Percentiles rank a stretch among this genome's conserved stretches.
These are phyloP conservation scores for Centella asiatica DNA, from an alignment of 129 eudicot genomes.

Conservation along the genomic window DNA sequence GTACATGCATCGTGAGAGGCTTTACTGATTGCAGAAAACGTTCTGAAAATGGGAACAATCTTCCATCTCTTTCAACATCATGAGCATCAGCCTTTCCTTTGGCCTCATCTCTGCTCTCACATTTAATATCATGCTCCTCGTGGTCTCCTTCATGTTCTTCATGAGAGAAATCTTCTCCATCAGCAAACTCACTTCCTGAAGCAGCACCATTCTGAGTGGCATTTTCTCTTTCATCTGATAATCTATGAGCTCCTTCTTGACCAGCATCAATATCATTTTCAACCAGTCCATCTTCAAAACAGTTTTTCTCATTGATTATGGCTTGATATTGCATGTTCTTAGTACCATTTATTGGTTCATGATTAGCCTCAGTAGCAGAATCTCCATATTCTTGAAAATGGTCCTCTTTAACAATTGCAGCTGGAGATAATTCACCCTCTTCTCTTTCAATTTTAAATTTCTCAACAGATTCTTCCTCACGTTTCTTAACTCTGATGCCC, in stretches of 20 bases:
- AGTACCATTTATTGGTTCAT: conserved; percentile 21
- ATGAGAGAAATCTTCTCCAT: conserved; percentile 47
- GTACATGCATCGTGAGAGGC: conserved; percentile 48
- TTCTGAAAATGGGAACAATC: conserved; percentile 33
- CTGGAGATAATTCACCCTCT: conserved; percentile 83
- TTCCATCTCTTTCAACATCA: conserved; percentile 40
- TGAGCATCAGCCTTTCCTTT: conserved; percentile 38
- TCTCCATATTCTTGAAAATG: conserved; percentile 35
- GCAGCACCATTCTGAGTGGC: conserved; percentile 47
- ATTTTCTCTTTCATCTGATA: conserved; percentile 54
- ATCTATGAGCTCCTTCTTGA: conserved; percentile 53
- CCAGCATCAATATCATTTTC: conserved; percentile 37
- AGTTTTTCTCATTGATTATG: conserved; percentile 9
- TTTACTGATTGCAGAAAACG: conserved; percentile 44
- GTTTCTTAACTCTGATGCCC: conserved; percentile 21
- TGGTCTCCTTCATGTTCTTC: conserved; percentile 49
- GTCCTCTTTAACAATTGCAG: conserved; percentile 42
- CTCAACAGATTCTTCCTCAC: conserved; percentile 29
- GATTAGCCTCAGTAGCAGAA: conserved; percentile 15
- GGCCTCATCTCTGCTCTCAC: conserved; percentile 71
- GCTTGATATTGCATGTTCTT: conserved; percentile 20
- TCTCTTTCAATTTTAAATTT: conserved; percentile 41
- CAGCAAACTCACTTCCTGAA: conserved; percentile 64
- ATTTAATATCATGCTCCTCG: conserved; percentile 42
- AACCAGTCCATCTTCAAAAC: conserved; percentile 16